Evolutionary conservation across 805 yeast species (phyloP), one percentile per base, ranked within the genome.

Genomic region (Debaryomyces maramus): DNA sequence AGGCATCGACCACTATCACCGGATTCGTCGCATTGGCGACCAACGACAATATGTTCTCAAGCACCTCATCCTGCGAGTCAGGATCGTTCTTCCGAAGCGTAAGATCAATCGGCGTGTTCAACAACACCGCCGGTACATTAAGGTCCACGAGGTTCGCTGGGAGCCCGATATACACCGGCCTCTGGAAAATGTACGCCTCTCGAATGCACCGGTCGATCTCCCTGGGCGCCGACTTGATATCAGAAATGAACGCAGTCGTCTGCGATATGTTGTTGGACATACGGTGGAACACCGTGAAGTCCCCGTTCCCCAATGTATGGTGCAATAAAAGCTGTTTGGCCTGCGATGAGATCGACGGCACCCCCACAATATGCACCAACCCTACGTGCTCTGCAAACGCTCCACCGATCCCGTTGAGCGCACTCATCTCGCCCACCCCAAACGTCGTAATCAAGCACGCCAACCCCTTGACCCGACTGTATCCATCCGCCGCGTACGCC

Each of bases 351-450:
- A 80, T 71, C 40, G 91, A 81, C 48, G 96, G 95, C 42, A 85
- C 85, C 61, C 96, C 96, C 32, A 87, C 95, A 52, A 87, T 77
- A 67, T 87, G 95, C 49, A 87, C 67, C 51, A 86, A 64, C 53
- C 93, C 93, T 47, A 88, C 90, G 66, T 87, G 95, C 66, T 88
- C 95, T 47, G 95, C 90, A 67, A 80, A 87, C 38, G 93, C 73
- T 53, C 96, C 96, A 32, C 90, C 95, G 58, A 88, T 76, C 54
- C 93, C 95, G 64, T 86, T 86, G 53, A 86, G 71, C 9, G 95
- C 91, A 20, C 85, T 77, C 57, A 86, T 74, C 65, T 86, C 96
- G 62, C 96, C 96, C 41, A 87, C 96, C 67, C 96, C 96, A 61
- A 87, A 87, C 36, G 96, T 87, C 61, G 95, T 87, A 56, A 86